Conservation (phyloP, 2,329 filamentous ascomycete genomes). For the Xylariaceae sp. region DNA sequence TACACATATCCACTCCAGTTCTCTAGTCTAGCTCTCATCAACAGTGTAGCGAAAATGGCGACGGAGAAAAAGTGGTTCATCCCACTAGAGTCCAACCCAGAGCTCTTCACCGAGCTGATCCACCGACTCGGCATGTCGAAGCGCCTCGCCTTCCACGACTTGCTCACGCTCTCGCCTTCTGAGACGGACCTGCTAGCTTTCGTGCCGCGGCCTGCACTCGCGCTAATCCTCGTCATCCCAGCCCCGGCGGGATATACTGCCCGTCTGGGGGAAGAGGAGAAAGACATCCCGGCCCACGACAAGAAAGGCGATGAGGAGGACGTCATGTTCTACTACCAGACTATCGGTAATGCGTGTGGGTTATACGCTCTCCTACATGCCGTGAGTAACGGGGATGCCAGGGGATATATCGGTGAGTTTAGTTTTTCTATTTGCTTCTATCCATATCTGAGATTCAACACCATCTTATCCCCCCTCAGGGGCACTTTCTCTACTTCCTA, state of each 20-base stretch:
- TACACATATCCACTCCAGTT: no score
- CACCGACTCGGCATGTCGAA: constrained; percentile 23
- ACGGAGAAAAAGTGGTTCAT: constrained; percentile 23
- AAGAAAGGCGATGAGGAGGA: constrained; percentile 47
- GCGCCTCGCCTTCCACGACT: constrained; percentile 26
- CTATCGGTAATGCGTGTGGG: constrained; percentile 27
- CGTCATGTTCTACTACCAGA: constrained; percentile 22
- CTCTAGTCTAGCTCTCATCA: no score
- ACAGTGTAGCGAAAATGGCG: no score
- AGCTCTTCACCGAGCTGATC: constrained; percentile 28
- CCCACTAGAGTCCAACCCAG: constrained; percentile 28
- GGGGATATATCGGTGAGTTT: constrained; percentile 28
- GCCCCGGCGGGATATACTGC: constrained; percentile 77
- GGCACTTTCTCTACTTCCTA: background rate
- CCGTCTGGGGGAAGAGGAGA: constrained; percentile 72
- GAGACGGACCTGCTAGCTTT: constrained; percentile 12
- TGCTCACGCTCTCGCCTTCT: constrained; percentile 23
- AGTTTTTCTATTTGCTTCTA: background rate
- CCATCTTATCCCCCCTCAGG: no score
- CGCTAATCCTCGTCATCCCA: constrained; percentile 91
- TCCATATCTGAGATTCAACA: no score
- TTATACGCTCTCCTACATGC: constrained; percentile 22
- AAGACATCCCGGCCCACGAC: constrained; percentile 53
- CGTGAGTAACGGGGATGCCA: constrained; percentile 24
- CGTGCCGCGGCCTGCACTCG: constrained; percentile 53